Conservation (phyloP, 495 filamentous ascomycete genomes). For the Xylaria castorea region DNA sequence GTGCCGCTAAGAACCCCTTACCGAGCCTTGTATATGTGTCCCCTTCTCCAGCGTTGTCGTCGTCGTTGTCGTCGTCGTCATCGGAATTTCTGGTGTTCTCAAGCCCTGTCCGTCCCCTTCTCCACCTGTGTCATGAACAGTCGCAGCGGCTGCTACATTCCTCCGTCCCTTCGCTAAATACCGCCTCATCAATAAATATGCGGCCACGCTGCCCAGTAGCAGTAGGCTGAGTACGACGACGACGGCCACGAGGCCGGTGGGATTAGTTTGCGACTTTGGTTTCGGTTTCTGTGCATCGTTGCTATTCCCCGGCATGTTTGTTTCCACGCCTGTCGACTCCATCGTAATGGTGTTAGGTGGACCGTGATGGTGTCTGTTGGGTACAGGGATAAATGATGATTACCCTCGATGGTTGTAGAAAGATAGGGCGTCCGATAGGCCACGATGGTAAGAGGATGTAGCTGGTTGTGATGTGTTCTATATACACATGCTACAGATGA, state of each 20-base stretch:
- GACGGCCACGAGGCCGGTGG: neutral
- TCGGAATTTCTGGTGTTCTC: neutral
- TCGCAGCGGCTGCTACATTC: neutral
- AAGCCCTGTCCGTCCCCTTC: neutral
- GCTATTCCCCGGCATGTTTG: neutral
- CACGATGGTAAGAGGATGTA: neutral
- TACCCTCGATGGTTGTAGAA: neutral
- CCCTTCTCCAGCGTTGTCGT: neutral
- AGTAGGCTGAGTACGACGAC: conserved; percentile 8
- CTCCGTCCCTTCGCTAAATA: neutral
- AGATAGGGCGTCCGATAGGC: neutral
- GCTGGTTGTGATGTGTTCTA: neutral
- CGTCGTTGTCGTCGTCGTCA: neutral
- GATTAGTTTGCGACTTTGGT: neutral
- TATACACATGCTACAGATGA: neutral
- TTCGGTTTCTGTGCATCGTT: neutral
- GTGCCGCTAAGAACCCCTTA: neutral
- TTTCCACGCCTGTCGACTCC: neutral
- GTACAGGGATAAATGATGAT: neutral
- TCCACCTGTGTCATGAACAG: no score
- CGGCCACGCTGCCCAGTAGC: neutral
- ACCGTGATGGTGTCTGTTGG: neutral
- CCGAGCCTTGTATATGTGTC: neutral
- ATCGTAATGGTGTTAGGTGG: neutral
- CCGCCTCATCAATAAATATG: conserved; percentile 1